phyloP scores from a whole-genome alignment of 768 basidiomycete genomes.

The Favolaschia claudopus region DNA sequence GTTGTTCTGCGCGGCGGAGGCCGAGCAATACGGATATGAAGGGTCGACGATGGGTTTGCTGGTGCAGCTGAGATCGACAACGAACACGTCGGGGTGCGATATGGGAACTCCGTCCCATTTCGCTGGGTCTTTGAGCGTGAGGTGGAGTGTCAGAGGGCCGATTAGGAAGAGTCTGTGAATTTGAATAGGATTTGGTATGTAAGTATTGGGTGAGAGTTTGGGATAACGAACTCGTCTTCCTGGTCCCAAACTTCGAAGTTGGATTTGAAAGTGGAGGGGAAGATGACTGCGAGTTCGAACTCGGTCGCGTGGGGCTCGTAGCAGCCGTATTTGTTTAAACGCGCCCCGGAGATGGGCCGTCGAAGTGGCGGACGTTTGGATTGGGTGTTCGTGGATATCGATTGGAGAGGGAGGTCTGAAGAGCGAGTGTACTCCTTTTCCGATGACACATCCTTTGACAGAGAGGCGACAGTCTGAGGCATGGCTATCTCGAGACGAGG shows the following conservation, averaged over 20 bases:
- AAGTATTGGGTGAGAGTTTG: not conserved
- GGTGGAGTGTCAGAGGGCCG: constrained; percentile 39
- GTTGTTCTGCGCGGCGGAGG: constrained; percentile 9
- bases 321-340: constrained; percentile 19
- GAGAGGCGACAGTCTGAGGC: not conserved
- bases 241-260: constrained; percentile 29
- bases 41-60: constrained; percentile 27
- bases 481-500: too few species aligned
- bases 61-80: constrained; percentile 43
- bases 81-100: constrained; percentile 40
- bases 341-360: constrained; percentile 11
- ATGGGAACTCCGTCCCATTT: constrained; percentile 39
- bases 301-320: constrained; percentile 18
- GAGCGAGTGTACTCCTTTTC: not conserved
- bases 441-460: not conserved
- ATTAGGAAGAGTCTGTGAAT: constrained; percentile 28
- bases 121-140: constrained; percentile 39
- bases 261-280: constrained; percentile 1
- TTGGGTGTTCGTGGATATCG: constrained; percentile 19
- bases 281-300: constrained; percentile 17
- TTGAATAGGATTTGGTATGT: not conserved
- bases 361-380: constrained; percentile 7
- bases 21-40: constrained; percentile 24
- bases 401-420: not conserved
- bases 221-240: constrained; percentile 21